These are phyloP conservation scores for Saururus chinensis DNA, from an alignment of 164 flowering plant genomes.

Conservation along the genomic window DNA sequence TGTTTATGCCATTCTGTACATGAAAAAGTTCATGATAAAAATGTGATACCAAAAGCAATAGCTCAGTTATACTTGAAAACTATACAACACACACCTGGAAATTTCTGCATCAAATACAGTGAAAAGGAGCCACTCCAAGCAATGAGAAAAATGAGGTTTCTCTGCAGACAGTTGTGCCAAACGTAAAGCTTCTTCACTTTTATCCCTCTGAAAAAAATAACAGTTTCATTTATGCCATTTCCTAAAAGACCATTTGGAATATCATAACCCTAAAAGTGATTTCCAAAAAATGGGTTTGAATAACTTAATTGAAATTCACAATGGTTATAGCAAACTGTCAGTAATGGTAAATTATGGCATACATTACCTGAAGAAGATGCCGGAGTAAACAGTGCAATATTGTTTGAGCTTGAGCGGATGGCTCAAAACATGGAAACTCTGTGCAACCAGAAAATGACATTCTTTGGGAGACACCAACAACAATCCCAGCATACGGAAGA, in stretches of 20 bases:
- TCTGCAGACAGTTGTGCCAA: conserved; percentile 86
- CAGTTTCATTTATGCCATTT: background rate
- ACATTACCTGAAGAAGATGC: conserved; percentile 89
- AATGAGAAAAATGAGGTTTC: conserved; percentile 96
- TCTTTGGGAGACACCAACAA: conserved; percentile 94
- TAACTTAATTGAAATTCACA: background rate
- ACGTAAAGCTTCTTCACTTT: conserved; percentile 79
- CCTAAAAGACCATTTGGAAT: background rate
- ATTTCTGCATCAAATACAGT: conserved; percentile 98
- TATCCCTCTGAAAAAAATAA: conserved; percentile 56
- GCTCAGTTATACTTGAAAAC: background rate
- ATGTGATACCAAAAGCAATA: background rate
- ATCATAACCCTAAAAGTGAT: background rate
- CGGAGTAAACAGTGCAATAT: conserved; percentile 95
- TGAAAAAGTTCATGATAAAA: too few relatives aligned
- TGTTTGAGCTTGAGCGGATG: conserved; percentile 97
- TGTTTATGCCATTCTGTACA: too few relatives aligned
- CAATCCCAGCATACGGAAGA: conserved; percentile 94
- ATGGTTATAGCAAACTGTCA: background rate
- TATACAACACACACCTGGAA: conserved; percentile 49
- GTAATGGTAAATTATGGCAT: too few relatives aligned
- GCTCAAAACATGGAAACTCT: conserved; percentile 98
- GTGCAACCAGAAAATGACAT: conserved; percentile 91
- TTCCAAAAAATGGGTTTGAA: background rate
- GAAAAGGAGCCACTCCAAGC: conserved; percentile 99